Evolutionary conservation across 108 stramenopile genomes (phyloP).

Genomic region (Nitzschia sp.): DNA sequence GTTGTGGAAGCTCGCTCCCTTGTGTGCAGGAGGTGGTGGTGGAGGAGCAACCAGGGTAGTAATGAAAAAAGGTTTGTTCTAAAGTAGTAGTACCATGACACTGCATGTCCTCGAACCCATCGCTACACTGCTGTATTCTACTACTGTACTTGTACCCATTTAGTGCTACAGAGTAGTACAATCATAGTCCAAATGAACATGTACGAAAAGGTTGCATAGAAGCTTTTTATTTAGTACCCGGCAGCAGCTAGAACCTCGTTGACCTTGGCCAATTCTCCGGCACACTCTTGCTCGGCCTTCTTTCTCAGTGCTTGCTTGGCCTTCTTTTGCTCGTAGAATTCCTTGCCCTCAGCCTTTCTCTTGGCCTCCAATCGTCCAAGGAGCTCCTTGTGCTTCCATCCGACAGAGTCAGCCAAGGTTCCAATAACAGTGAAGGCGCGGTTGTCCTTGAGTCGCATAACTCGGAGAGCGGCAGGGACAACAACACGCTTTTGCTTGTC

Average conservation of each 20-base stretch:
- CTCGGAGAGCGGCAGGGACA: conserved; percentile 95
- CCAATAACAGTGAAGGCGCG: conserved; percentile 94
- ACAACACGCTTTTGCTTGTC: conserved; percentile 99
- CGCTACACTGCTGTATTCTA: no score
- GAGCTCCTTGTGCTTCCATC: conserved; percentile 98
- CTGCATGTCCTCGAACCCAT: no score
- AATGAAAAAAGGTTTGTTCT: no score
- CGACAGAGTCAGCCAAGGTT: conserved; percentile 88
- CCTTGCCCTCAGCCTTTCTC: conserved; percentile 92
- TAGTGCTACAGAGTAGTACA: no score
- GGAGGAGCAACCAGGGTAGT: no score
- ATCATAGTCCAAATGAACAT: no score
- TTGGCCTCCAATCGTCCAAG: conserved; percentile 88
- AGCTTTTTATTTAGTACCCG: conserved; percentile 65
- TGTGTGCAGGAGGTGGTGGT: no score
- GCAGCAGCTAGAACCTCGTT: conserved; percentile 79
- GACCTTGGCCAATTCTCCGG: conserved; percentile 80
- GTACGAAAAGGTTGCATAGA: no score
- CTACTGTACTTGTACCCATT: no score
- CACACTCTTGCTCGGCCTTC: conserved; percentile 78
- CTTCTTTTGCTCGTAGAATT: conserved; percentile 96
- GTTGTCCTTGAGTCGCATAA: conserved; percentile 87
- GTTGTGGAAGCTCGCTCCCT: no score
- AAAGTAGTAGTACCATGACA: no score
- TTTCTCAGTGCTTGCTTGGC: conserved; percentile 60